Base-by-base conservation (phyloP, 148 eudicot genomes). In the Beta vulgaris region DNA sequence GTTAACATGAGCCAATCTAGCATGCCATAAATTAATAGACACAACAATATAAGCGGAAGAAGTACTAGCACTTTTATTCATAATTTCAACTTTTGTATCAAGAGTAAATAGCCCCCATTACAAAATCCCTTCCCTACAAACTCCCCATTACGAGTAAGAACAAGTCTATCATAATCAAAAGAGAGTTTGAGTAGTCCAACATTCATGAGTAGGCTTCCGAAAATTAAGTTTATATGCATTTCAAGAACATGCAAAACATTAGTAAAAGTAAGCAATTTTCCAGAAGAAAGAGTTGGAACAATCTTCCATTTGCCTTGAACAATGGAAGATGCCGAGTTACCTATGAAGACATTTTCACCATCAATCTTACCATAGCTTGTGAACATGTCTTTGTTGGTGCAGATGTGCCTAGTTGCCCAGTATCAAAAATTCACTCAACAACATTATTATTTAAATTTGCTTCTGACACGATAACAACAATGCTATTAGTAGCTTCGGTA, bases 11-110 rank as follows among this genome's bases (percentile, higher is more conserved):
- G 29, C 46, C 15, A 65, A n/a, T 14, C 48, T 65, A 21, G 29
- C 12, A 65, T 65, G 48, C 69, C 46, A 65, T 1, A 65, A 8
- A 65, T 39, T 29, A 10, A 65, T n/a, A 65, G 48, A 65, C 69
- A 37, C 49, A 37, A 28, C 48, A 37, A 65, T 65, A 68, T 68
- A 68, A 68, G 42, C 53, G 26, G 71, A 63, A 63, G 16, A 37
- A 63, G 42, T 39, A 39, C 43, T 32, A 63, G 36, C 21, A 35
- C 1, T 34, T 18, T 35, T 10, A 63, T 63, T 63, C 35, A 35
- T 15, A 7, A 16, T 29, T 2, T 55, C 60, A 55, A 26, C 7
- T 19, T 7, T 10, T 16, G 21, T 25, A 55, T 19, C n/a, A n/a
- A n/a, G n/a, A n/a, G n/a, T n/a, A n/a, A n/a, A n/a, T n/a, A n/a